These are phyloP conservation scores for Arthrobotrys pseudoclavata DNA, from an alignment of 2,329 filamentous ascomycete genomes.

Conservation along the genomic window DNA sequence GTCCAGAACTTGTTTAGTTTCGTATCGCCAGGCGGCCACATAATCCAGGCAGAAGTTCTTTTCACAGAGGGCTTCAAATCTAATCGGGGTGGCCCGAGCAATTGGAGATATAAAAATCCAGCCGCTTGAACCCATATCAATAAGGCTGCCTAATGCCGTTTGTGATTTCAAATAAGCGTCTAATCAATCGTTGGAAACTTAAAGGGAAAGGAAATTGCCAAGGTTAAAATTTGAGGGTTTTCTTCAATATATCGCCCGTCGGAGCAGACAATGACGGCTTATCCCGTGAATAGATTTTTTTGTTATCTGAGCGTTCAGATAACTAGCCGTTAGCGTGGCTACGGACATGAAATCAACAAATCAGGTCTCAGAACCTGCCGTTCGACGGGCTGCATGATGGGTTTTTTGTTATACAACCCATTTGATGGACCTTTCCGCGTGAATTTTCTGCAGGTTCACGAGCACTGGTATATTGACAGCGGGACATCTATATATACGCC, in stretches of 20 bases:
- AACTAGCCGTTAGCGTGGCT: conserved; percentile 2
- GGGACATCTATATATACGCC: conserved; percentile 15
- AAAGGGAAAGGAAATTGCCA: conserved; percentile 1
- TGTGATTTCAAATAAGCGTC: neutral
- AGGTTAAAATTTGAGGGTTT: neutral
- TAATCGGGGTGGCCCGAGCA: neutral
- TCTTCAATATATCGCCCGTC: neutral
- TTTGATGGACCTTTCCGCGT: conserved; percentile 26
- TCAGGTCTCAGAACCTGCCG: conserved; percentile 14
- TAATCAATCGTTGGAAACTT: no score
- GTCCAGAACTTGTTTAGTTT: neutral
- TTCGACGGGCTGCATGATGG: conserved; percentile 10
- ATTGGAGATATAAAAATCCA: neutral
- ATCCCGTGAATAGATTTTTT: neutral
- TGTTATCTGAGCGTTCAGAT: neutral
- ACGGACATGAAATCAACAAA: conserved; percentile 5
- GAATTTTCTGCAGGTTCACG: neutral
- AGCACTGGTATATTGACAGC: neutral
- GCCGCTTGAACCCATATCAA: neutral
- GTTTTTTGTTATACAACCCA: neutral
- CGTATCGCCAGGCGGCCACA: neutral
- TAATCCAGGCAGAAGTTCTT: neutral
- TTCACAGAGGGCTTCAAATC: neutral
- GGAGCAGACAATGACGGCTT: conserved; percentile 23
- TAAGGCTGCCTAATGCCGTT: neutral